Evolutionary conservation across 306 rosid genomes (phyloP), one percentile per base, ranked within the genome.

Genomic region (Prunus davidiana): DNA sequence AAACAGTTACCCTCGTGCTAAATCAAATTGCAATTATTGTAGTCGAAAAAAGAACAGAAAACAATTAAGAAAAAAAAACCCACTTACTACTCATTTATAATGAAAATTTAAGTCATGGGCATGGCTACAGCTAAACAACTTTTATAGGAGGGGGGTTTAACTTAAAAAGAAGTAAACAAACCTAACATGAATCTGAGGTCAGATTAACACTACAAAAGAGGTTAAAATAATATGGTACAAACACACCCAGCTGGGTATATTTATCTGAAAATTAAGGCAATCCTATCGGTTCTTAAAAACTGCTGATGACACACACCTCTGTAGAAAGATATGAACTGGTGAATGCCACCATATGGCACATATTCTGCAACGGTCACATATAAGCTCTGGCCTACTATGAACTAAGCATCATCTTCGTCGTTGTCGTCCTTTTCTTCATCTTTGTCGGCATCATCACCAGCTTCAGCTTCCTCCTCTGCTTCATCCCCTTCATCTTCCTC

Each of bases 401-500:
- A 67, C 78, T 82, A 82, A 64, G 74, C 85, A 22, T 72, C 84
- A 22, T 76, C 84, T 4, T 69, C 71, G 1, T 69, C 80, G 25
- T 66, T 52, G 6, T 66, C 72, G 0, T 75, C 63, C 0, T 51
- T 83, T 1, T 72, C 80, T 14, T 85, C 82, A 5, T 81, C 90
- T 57, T 85, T 82, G 58, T 88, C 91, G 14, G 79, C 73, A 60
- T 87, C 95, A 30, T 76, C 90, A 56, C 81, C 92, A 6, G 56
- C 88, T 64, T 78, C 89, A 3, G 64, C 91, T 38, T 80, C 85
- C 45, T 85, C 85, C 63, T 87, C 94, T 2, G 77, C 94, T 55
- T 90, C 97, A 77, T 88, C 93, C 16, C 82, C 91, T 27, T 85
- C 93, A 62, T 84, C 97, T 86, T 95, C 99, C 74, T 91, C 99